Percentiles rank a stretch among this genome's conserved stretches.
Evolutionary conservation across 306 rosid genomes (phyloP).

Genomic region (Trifolium pratense): DNA sequence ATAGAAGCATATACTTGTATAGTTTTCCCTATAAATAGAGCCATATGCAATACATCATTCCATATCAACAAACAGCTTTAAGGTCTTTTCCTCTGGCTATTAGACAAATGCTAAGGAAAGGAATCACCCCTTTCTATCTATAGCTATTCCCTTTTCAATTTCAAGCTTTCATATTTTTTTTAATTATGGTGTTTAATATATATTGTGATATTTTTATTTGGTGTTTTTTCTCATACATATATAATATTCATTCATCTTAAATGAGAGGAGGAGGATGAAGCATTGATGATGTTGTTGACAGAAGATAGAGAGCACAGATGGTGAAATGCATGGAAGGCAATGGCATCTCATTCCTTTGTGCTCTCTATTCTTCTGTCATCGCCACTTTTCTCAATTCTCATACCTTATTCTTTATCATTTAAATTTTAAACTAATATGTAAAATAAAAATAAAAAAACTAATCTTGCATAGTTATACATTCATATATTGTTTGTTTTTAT

Average conservation of each 20-base stretch:
- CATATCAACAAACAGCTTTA: conserved; percentile 41
- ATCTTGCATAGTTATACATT: background rate
- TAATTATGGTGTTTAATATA: background rate
- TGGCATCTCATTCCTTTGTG: conserved; percentile 79
- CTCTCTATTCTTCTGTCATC: conserved; percentile 86
- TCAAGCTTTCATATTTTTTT: background rate
- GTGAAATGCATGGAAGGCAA: conserved; percentile 55
- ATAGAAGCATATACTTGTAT: conserved; percentile 6
- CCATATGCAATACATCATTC: conserved; percentile 21
- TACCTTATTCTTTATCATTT: background rate
- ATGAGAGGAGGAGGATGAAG: conserved; percentile 29
- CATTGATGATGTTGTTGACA: conserved; percentile 63
- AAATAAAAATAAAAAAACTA: background rate
- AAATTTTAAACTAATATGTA: background rate
- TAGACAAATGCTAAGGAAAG: conserved; percentile 8
- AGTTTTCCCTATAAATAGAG: conserved; percentile 56
- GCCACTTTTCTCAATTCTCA: background rate
- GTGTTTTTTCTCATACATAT: background rate
- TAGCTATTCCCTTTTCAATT: background rate
- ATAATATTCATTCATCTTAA: background rate
- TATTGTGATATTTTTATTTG: background rate
- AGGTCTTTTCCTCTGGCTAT: conserved; percentile 30
- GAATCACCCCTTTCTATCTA: background rate
- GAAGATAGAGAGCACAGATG: conserved; percentile 92
- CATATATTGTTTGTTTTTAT: conserved; percentile 16